Evolutionary conservation across 192 early-diverging fungal species (phyloP), one percentile per base, ranked within the genome.

Genomic region (Rhizoclosmatium globosum): DNA sequence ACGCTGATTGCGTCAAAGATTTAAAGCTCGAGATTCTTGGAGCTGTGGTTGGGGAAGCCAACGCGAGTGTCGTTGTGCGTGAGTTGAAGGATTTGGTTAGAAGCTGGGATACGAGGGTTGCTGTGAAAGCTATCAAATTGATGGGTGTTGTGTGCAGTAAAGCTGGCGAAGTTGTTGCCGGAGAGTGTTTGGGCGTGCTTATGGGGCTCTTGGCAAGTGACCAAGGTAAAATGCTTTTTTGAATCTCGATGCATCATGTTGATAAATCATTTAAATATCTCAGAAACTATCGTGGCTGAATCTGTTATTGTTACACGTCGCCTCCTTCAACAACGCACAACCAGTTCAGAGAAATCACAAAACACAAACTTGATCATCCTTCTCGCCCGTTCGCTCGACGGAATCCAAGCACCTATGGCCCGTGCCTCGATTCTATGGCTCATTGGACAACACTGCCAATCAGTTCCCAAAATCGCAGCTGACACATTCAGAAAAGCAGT

Each of bases 361-460:
- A 79, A 69, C 31, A 78, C 65, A 21, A 48, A 38, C 17, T 64
- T 82, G 41, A 78, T 84, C 23, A 71, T 58, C 13, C 66, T 86
- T 45, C 83, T 95, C 2, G 84, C 90, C 21, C 91, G 89, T 58
- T 56, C 85, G 45, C 77, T 93, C n/a, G 90, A 92, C 64, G 80
- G 79, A 4, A 92, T 94, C 61, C 87, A 90, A 11, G 87, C 89
- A 13, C 89, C 93, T 6, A 84, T 83, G 62, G 97, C 98, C 17
- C 85, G 95, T 13, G 95, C 97, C 2, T 91, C 92, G 41, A 90
- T 98, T 17, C 87, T 97, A 68, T 94, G 94, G 90, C 85, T 99
- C 57, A 91, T 98, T 31, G 91, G 94, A 41, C 93, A 96, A 71
- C 92, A 97, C 86, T 82, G 88, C 31, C 82, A 86, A 23, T 82